phyloP scores from a whole-genome alignment of 1,284 basidiomycete genomes.

The Porogramme epimiltina region DNA sequence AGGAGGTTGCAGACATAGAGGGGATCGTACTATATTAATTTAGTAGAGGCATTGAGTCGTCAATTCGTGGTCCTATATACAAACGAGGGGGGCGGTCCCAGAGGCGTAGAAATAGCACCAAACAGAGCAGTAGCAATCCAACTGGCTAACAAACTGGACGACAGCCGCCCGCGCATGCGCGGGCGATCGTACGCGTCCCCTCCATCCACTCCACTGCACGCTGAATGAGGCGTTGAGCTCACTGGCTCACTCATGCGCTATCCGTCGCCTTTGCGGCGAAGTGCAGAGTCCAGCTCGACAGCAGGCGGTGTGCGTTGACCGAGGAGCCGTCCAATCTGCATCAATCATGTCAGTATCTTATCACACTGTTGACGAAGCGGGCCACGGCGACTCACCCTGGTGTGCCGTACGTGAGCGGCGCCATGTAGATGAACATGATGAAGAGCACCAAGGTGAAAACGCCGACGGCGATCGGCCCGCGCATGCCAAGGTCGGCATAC shows the following conservation, averaged over 20 bases:
- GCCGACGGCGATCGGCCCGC: conserved; percentile 65
- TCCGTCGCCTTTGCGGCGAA: conserved; percentile 66
- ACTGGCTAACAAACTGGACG: neutral
- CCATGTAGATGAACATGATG: conserved; percentile 72
- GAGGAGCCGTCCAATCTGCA: conserved; percentile 69
- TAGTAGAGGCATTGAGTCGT: no score
- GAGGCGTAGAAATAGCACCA: no score
- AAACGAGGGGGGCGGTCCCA: no score
- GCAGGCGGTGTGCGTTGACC: conserved; percentile 71
- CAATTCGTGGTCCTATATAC: no score
- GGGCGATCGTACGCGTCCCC: neutral
- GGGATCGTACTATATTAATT: no score
- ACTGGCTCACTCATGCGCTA: conserved; percentile 1
- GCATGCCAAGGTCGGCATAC: conserved; percentile 74
- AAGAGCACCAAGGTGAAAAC: conserved; percentile 64
- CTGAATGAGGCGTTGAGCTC: no score
- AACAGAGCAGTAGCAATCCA: no score
- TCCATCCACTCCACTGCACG: neutral
- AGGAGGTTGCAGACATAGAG: no score
- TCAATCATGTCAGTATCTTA: conserved; percentile 19
- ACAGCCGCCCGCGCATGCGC: neutral
- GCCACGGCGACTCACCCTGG: conserved; percentile 69
- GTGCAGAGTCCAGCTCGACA: conserved; percentile 83
- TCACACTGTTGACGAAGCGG: neutral
- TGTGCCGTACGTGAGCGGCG: conserved; percentile 90